These are phyloP conservation scores for Eucalyptus pumila DNA, from an alignment of 345 rosid genomes.

Conservation along the genomic window DNA sequence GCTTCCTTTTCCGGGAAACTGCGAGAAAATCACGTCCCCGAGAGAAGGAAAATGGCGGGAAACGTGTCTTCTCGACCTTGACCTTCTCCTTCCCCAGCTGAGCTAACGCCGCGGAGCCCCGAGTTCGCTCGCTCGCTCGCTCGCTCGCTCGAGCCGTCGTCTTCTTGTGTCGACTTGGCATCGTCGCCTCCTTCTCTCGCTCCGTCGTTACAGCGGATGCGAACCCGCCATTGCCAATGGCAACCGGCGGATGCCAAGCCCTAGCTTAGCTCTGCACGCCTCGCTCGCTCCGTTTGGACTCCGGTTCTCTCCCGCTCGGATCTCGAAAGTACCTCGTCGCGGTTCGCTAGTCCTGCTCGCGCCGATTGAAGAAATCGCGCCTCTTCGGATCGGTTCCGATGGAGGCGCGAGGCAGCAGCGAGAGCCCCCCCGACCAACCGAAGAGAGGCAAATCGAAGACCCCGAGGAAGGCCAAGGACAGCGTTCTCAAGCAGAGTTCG, in stretches of 20 bases:
- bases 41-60: neutral
- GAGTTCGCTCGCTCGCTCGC: too few species aligned
- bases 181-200: neutral
- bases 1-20: neutral
- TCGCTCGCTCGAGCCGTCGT: neutral
- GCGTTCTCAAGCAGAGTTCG: slow-evolving; percentile 80
- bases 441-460: slow-evolving; percentile 60
- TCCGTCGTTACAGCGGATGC: neutral
- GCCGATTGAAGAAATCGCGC: neutral
- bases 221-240: neutral
- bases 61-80: neutral
- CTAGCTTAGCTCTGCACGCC: neutral
- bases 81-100: neutral
- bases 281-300: neutral
- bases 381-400: neutral
- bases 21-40: neutral
- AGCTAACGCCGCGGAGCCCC: neutral
- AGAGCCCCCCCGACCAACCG: slow-evolving; percentile 23
- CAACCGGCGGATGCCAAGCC: neutral
- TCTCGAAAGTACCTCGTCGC: neutral
- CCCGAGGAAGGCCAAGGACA: slow-evolving; percentile 46
- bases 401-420: slow-evolving; percentile 32
- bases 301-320: neutral
- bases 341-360: neutral
- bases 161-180: neutral